phyloP scores from a whole-genome alignment of 345 rosid species.

The Corymbia maculata region DNA sequence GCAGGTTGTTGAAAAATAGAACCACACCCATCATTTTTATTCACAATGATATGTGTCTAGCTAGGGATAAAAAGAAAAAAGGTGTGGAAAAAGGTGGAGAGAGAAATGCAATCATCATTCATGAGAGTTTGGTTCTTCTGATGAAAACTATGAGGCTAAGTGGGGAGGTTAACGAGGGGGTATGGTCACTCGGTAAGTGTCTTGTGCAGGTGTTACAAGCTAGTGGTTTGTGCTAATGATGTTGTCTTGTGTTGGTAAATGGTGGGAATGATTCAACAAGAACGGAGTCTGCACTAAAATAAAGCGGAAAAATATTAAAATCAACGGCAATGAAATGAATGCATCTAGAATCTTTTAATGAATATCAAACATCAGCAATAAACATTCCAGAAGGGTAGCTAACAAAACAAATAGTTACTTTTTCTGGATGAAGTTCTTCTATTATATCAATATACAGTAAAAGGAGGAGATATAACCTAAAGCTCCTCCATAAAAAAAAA shows the following conservation, averaged over 20 bases:
- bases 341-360: not conserved
- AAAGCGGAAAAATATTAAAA: not conserved
- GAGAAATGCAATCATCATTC: not conserved
- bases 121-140: not conserved
- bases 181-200: not conserved
- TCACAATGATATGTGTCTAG: not conserved
- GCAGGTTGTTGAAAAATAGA: not conserved
- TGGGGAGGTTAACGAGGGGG: slow-evolving; percentile 1
- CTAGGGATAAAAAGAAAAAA: not conserved
- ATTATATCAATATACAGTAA: not conserved
- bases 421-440: not conserved
- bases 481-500: not conserved
- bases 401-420: not conserved
- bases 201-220: slow-evolving; percentile 10
- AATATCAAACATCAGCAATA: not conserved
- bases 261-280: slow-evolving; percentile 78
- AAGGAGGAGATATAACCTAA: not conserved
- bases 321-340: not conserved
- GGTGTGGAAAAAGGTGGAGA: not conserved
- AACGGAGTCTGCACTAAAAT: slow-evolving; percentile 24
- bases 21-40: not conserved
- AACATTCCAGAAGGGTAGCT: not conserved
- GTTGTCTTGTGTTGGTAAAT: slow-evolving; percentile 82
- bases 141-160: slow-evolving; percentile 9
- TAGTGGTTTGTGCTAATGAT: slow-evolving; percentile 67